Conservation (phyloP, 768 basidiomycete species). For the Russula foetens region DNA sequence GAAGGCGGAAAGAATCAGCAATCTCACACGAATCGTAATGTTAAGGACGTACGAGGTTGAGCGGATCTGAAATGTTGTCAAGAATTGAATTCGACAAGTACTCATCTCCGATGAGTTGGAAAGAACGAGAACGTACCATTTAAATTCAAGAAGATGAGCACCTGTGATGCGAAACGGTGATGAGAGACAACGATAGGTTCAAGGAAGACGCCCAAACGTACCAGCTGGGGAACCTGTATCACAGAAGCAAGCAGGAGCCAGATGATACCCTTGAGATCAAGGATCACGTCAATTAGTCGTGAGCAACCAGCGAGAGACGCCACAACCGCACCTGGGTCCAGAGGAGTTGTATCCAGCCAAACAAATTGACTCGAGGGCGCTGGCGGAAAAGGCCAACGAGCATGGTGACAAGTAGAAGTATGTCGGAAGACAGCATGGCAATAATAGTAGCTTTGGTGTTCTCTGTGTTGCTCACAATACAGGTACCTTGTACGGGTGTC, state of each 20-base stretch:
- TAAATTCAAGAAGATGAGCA: conserved; percentile 1
- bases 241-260: background rate
- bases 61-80: background rate
- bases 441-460: background rate
- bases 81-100: background rate
- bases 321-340: background rate
- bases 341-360: background rate
- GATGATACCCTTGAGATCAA: background rate
- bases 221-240: background rate
- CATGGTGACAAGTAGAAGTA: background rate
- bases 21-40: background rate
- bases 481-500: background rate
- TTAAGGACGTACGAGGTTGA: background rate
- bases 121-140: background rate
- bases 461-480: background rate
- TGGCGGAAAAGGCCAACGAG: background rate
- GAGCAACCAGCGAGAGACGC: background rate
- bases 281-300: background rate
- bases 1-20: background rate
- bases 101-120: background rate
- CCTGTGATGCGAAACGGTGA: background rate
- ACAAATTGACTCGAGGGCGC: background rate
- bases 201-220: background rate
- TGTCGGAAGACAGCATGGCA: background rate
- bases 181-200: background rate